These are phyloP conservation scores for Aspergillus sp. DNA, from an alignment of 2,329 filamentous ascomycete genomes.

Conservation along the genomic window DNA sequence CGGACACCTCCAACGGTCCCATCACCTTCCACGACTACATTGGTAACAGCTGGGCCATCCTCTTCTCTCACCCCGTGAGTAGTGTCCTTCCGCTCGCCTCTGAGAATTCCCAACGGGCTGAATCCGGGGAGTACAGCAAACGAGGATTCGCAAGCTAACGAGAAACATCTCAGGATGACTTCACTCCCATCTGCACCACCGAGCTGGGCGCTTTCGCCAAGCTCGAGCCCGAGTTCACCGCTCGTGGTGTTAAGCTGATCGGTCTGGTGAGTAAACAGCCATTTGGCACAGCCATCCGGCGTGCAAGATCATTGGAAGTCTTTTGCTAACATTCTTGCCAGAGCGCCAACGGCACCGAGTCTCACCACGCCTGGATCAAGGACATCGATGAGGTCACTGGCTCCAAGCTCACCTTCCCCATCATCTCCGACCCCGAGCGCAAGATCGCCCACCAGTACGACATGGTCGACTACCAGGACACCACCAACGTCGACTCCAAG, in stretches of 20 bases:
- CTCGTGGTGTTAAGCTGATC: conserved; percentile 86
- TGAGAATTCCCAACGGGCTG: neutral
- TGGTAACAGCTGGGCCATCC: conserved; percentile 66
- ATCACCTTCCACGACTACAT: conserved; percentile 74
- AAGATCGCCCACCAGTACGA: conserved; percentile 75
- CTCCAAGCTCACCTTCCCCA: conserved; percentile 71
- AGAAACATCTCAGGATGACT: conserved; percentile 56
- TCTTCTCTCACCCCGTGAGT: conserved; percentile 66
- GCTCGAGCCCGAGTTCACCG: conserved; percentile 84
- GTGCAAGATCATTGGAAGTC: neutral
- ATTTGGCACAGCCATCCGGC: neutral
- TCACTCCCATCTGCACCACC: conserved; percentile 93
- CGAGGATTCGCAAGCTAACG: neutral
- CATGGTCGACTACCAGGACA: conserved; percentile 83
- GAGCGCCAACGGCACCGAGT: conserved; percentile 78
- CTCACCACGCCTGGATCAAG: conserved; percentile 85
- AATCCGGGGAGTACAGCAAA: neutral
- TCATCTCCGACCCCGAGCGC: conserved; percentile 78
- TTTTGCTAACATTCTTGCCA: conserved; percentile 20
- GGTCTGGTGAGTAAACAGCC: conserved; percentile 57
- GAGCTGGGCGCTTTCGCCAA: conserved; percentile 94
- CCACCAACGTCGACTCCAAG: conserved; percentile 78
- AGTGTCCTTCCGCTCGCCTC: neutral
- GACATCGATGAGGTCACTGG: conserved; percentile 81
- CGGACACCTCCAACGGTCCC: conserved; percentile 64